Evolutionary conservation across 441 rosid species (phyloP).

Genomic region (Erysimum cheiri): DNA sequence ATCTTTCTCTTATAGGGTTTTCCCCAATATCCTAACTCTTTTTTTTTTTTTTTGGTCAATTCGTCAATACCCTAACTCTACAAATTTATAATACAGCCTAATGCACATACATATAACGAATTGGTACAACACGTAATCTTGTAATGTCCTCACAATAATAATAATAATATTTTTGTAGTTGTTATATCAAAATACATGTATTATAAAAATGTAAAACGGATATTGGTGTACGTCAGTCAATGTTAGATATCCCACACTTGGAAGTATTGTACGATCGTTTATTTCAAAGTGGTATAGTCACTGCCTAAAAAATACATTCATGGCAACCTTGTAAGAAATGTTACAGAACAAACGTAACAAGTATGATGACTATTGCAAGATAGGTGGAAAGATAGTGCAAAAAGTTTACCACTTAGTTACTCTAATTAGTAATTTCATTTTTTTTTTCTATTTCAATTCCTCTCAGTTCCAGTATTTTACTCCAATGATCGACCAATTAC

Average conservation of each 20-base stretch:
- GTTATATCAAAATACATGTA: not conserved
- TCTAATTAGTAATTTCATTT: not conserved
- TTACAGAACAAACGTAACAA: not conserved
- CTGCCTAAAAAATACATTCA: not conserved
- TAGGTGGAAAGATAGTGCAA: not conserved
- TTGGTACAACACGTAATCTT: not conserved
- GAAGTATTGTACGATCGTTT: conserved; percentile 1
- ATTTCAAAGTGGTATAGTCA: not conserved
- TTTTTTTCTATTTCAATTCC: not conserved
- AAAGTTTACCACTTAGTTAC: not conserved
- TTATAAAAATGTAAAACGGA: not conserved
- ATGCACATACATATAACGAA: not conserved
- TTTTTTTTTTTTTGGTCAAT: not conserved
- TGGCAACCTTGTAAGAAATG: not conserved
- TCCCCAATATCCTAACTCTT: not conserved
- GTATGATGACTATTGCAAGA: not conserved
- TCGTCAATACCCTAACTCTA: not conserved
- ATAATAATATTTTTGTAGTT: no score
- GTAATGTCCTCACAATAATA: not conserved
- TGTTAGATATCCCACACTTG: not conserved
- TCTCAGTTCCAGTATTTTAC: not conserved
- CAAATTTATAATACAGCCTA: not conserved
- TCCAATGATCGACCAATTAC: not conserved
- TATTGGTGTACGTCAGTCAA: not conserved
- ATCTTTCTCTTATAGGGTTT: no score